These are phyloP conservation scores for Alternaria rosae DNA, from an alignment of 2,329 filamentous ascomycete genomes.

Conservation along the genomic window DNA sequence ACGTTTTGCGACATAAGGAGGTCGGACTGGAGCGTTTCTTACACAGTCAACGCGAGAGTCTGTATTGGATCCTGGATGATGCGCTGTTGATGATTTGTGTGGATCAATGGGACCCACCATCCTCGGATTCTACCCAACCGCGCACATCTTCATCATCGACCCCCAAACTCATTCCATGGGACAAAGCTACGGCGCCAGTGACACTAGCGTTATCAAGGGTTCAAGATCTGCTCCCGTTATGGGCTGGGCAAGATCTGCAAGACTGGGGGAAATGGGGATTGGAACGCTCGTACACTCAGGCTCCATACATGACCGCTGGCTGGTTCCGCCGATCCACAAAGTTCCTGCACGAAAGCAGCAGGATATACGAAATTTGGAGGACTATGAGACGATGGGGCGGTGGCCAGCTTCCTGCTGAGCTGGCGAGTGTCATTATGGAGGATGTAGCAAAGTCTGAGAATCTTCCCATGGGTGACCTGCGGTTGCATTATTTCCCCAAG, in stretches of 20 bases:
- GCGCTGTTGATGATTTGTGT: conserved; percentile 20
- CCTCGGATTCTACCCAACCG: background rate
- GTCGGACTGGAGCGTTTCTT: conserved; percentile 18
- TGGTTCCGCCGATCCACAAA: conserved; percentile 16
- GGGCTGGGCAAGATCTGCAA: conserved; percentile 10
- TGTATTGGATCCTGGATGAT: conserved; percentile 26
- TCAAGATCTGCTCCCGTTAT: conserved; percentile 3
- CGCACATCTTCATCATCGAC: background rate
- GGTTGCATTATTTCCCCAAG: conserved; percentile 5
- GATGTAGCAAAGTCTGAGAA: conserved; percentile 16
- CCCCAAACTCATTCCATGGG: conserved; percentile 1
- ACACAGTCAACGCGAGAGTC: conserved; percentile 20
- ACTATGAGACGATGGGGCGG: conserved; percentile 13
- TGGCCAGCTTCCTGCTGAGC: conserved; percentile 20
- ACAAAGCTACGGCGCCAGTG: conserved; percentile 9
- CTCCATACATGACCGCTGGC: background rate
- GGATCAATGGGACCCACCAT: conserved; percentile 18
- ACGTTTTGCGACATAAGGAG: conserved; percentile 8
- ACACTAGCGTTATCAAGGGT: background rate
- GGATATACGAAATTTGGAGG: conserved; percentile 21
- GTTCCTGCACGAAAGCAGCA: conserved; percentile 17
- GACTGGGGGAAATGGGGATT: conserved; percentile 4
- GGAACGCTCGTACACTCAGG: background rate
- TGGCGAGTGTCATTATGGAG: conserved; percentile 13
- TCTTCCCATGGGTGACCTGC: conserved; percentile 8